Base-by-base conservation (phyloP, 2,329 filamentous ascomycete species). In the Myrmaecium sp. region DNA sequence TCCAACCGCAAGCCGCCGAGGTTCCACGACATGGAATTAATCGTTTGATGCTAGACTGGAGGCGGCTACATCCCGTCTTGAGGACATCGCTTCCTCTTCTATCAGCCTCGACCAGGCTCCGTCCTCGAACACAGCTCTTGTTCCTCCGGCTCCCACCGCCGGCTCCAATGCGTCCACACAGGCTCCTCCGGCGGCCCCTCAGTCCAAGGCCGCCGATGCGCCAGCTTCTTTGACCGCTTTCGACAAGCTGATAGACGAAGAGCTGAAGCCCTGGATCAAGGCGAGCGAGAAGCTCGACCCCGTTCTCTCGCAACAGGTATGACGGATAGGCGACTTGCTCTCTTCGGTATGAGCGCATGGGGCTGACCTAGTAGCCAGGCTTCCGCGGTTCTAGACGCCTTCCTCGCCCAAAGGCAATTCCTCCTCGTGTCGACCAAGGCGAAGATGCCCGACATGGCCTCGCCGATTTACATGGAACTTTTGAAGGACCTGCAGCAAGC, bases 61-160 rank as follows among this genome's bases (percentile, higher is more conserved):
- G 66, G 89, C 89, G 51, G 89, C 89, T 20, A 98, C 89, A 27
- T 89, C 83, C 36, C 75, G 89, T 32, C 71, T 98, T 30, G 89
- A 98, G 60, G 89, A 98, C 52, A 93, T 98, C 46, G 86, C 89
- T 23, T 73, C 79, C 38, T 76, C 81, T n/a, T 45, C 55, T 5
- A 42, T 49, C 10, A 70, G 66, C 29, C 58, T 69, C 38, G 74
- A 77, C 10, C 27, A 28, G 23, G 16, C 64, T 34, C 51, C 57
- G 16, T 52, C 60, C 18, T 52, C 55, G 25, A 30, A 51, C 54
- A 30, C 37, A 25, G 36, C 37, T 14, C 44, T 56, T 25, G 39
- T 54, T 28, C 42, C 52, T 6, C 41, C 52, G 8, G 12, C 49
- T 48, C 40, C 39, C 14, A 38, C 25, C 17, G 26, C 31, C 21